Percentiles rank a stretch among this genome's conserved stretches.
phyloP scores from a whole-genome alignment of 208 protist species.

The Crithidia bombi region DNA sequence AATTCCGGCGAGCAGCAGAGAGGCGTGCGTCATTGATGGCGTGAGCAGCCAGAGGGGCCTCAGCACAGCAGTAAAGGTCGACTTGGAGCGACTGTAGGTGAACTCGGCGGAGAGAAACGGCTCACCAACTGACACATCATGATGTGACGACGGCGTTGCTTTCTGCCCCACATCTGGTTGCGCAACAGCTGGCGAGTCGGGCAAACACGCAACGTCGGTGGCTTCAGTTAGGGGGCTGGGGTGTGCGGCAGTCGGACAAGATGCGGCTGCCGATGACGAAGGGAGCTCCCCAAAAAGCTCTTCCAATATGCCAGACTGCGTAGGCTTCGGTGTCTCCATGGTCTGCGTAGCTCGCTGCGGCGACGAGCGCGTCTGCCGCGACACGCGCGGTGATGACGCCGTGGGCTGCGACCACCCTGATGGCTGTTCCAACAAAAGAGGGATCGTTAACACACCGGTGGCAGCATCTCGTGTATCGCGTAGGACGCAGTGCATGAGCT shows the following conservation, averaged over 20 bases:
- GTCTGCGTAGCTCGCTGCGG: background rate
- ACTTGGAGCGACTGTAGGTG: background rate
- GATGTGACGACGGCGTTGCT: background rate
- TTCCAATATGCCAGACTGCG: slow-evolving; percentile 13
- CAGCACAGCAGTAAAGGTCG: background rate
- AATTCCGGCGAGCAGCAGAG: slow-evolving; percentile 7
- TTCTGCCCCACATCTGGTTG: background rate
- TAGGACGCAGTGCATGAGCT: slow-evolving; percentile 25
- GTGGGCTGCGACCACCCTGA: slow-evolving; percentile 13
- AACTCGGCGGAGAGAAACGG: background rate
- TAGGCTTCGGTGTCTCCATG: slow-evolving; percentile 17
- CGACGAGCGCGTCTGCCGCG: background rate
- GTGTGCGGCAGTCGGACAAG: background rate
- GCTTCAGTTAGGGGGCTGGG: background rate
- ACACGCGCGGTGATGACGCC: background rate
- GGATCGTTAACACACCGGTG: background rate
- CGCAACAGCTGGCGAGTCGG: background rate
- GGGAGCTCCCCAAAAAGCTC: slow-evolving; percentile 28
- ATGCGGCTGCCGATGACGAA: background rate
- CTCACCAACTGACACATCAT: background rate
- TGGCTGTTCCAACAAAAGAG: slow-evolving; percentile 30
- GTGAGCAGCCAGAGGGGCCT: slow-evolving; percentile 29
- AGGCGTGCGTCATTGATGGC: slow-evolving; percentile 25
- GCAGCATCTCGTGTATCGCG: background rate
- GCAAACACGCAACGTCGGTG: too few species aligned